Base-by-base conservation (phyloP, 345 rosid species). In the Aquilaria yunnanensis region DNA sequence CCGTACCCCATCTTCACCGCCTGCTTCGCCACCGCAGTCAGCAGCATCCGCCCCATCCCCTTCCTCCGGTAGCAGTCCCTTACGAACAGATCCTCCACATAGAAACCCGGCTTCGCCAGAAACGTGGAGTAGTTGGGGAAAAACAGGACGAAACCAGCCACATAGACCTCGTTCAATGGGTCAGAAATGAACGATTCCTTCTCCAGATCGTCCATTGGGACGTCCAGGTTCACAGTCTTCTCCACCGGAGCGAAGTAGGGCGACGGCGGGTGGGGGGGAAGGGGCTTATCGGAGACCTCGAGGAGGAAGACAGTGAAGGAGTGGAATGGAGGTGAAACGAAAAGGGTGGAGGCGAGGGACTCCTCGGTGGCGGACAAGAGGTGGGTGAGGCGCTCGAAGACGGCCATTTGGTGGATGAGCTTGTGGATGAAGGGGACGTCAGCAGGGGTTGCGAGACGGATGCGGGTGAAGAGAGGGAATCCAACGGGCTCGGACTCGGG, bases 371-470 rank as follows among this genome's bases (percentile, higher is more conserved):
- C 97, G 68, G 83, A 54, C 83, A 64, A 90, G 70, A 75, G 81
- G 62, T 90, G 73, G 10, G 87, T 60, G 5, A 94, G 92, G 5
- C 73, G 77, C 61, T 94, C 96, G 71, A 88, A 94, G 59, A 86
- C 87, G 14, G 97, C 97, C 97, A 94, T 81, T 41, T 82, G 97
- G 79, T 85, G 78, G 72, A 88, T 94, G 14, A 88, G 83, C 54
- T 86, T 90, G 91, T 85, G 89, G 75, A 94, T 82, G 85, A 73
- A 80, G 53, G 95, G 95, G 56, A 85, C 85, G 70, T 94, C 97
- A 12, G 73, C 30, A 0, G 86, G 89, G 0, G 88, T 74, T 6
- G 95, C 97, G 32, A 94, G 92, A 32, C 99, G 95, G 85, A 94
- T 83, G 9, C 99, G 80, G 66, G 85, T 65, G 83, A 90, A 93